Base-by-base conservation (phyloP, 768 basidiomycete genomes). In the Russula ochroleuca region DNA sequence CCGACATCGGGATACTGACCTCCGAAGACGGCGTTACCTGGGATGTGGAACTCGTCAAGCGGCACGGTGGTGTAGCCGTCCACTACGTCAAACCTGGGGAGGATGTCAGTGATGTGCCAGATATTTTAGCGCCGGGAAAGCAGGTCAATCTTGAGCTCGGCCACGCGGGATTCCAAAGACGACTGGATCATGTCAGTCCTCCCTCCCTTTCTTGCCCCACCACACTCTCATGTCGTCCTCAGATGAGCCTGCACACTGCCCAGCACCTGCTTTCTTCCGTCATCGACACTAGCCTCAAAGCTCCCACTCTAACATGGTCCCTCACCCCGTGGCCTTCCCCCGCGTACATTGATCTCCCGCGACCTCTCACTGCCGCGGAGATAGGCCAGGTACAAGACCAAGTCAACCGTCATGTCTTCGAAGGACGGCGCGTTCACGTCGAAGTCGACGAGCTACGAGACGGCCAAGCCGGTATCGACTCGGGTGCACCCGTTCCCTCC, bases 161-260 rank as follows among this genome's bases (percentile, higher is more conserved):
- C 43, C 77, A 83, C 25, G 76, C 78, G 23, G 90, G 86, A 17
- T 85, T 80, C 73, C 78, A 81, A 62, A 78, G 87, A 67, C 80
- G 92, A 65, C 81, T 84, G 65, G 91, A 94, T 71, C 87, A 90
- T 78, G 88, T 86, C 74, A 66, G 84, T 74, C 40, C 7, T 8
- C 15, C 33, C 2, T 15, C 17, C 38, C 21, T 41, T 38, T 53
- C 37, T 40, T 19, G 50, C n/a, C 25, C 1, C 19, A 37, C 14
- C 17, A 8, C 43, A 33, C 33, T 47, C 43, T 51, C 25, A 43
- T 25, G 17, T 57, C 21, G 6, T n/a, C 56, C 59, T 48, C 68
- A 90, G 87, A 90, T 90, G 87, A 82, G 85, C 17, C 84, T 90
- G 82, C 91, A 94, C 73, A 92, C 90, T 1, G 87, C 87, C 0